A percentile compares a stretch with the other conserved stretches of the same genome.
These are phyloP conservation scores for Cyberlindnera maclurae DNA, from an alignment of 805 yeast species.

Conservation along the genomic window DNA sequence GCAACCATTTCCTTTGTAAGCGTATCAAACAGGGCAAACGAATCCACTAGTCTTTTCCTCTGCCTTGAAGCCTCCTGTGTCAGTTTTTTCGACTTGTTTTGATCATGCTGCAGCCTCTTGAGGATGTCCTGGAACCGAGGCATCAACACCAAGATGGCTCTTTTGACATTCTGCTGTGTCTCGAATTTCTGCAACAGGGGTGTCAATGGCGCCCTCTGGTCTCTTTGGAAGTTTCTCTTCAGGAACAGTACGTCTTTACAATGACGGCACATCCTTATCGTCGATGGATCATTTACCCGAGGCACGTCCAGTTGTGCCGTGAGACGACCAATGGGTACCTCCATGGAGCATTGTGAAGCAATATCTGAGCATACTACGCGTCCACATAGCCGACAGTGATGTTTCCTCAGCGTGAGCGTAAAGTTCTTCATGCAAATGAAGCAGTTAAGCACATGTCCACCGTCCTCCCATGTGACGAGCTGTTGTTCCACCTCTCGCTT, in stretches of 20 bases:
- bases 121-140: constrained; percentile 39
- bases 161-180: constrained; percentile 31
- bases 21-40: constrained; percentile 45
- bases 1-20: constrained; percentile 38
- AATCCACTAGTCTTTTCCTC: constrained; percentile 38
- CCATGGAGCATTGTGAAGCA: constrained; percentile 61
- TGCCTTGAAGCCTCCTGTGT: constrained; percentile 31
- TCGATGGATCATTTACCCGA: constrained; percentile 19
- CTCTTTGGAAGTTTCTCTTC: constrained; percentile 42
- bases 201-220: constrained; percentile 27
- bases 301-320: constrained; percentile 15
- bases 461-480: constrained; percentile 63
- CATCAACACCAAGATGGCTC: constrained; percentile 31
- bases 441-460: constrained; percentile 42
- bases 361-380: constrained; percentile 66
- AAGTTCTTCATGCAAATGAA: constrained; percentile 56
- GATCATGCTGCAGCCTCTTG: constrained; percentile 27
- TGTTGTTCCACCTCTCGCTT: constrained; percentile 37
- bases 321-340: constrained; percentile 43
- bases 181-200: constrained; percentile 35
- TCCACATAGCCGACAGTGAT: constrained; percentile 92
- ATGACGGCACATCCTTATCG: constrained; percentile 55
- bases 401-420: constrained; percentile 57
- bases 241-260: constrained; percentile 62
- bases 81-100: constrained; percentile 22